Evolutionary conservation across 352 stramenopile species (phyloP).

Genomic region (Globisporangium cystogenes): DNA sequence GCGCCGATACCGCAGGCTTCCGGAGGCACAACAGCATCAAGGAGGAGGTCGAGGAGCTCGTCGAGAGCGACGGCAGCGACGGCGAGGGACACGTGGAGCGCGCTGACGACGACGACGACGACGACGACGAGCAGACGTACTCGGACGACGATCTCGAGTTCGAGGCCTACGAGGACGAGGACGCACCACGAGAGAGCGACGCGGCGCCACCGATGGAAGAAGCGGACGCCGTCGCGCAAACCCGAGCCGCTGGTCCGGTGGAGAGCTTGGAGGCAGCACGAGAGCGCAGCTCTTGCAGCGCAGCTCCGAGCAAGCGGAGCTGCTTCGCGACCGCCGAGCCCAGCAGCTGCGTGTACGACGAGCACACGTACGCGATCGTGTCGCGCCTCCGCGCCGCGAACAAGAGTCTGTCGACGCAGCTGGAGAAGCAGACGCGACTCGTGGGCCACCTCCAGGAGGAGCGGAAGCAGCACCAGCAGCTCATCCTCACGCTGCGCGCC

Average conservation of each 20-base stretch:
- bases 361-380: slow-evolving; percentile 49
- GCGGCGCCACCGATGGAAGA: too few species aligned
- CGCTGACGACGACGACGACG: slow-evolving; percentile 6
- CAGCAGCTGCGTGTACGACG: slow-evolving; percentile 28
- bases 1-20: not conserved
- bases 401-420: slow-evolving; percentile 31
- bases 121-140: slow-evolving; percentile 19
- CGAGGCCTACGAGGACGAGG: slow-evolving; percentile 26
- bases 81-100: not conserved
- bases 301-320: not conserved
- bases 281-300: not conserved
- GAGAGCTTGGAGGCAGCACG: not conserved
- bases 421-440: slow-evolving; percentile 52
- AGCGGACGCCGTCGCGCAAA: not conserved
- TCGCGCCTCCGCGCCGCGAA: slow-evolving; percentile 41
- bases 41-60: not conserved
- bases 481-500: slow-evolving; percentile 32
- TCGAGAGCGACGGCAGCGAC: not conserved
- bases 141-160: slow-evolving; percentile 29
- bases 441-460: slow-evolving; percentile 37
- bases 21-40: slow-evolving; percentile 5
- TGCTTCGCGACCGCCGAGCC: not conserved
- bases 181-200: slow-evolving; percentile 1
- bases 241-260: not conserved
- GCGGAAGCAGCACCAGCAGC: slow-evolving; percentile 35